These are phyloP conservation scores for Ploettnerulaceae sp. DNA, from an alignment of 2,329 filamentous ascomycete species.

Conservation along the genomic window DNA sequence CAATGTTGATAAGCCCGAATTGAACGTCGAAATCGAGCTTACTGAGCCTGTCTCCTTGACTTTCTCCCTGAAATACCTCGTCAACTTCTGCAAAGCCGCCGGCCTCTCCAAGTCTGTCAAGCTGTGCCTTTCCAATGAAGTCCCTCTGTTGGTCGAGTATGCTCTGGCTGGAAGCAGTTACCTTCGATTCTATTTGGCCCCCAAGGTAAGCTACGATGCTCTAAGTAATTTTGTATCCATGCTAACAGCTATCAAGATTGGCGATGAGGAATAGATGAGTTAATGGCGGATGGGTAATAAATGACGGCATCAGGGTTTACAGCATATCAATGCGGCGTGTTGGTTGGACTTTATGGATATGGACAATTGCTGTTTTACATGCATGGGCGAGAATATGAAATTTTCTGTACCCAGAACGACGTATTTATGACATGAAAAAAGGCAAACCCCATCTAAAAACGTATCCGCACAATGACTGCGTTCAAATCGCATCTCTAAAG, in stretches of 20 bases:
- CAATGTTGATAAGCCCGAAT: constrained; percentile 81
- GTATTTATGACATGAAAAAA: constrained; percentile 19
- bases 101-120: constrained; percentile 77
- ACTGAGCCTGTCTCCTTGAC: constrained; percentile 90
- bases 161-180: constrained; percentile 75
- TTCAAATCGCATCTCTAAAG: not conserved
- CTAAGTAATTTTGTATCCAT: not conserved
- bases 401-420: constrained; percentile 9
- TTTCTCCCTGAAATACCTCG: constrained; percentile 98
- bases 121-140: constrained; percentile 92
- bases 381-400: constrained; percentile 7
- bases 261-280: constrained; percentile 53
- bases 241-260: constrained; percentile 51
- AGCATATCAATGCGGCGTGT: constrained; percentile 32
- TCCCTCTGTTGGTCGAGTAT: constrained; percentile 94
- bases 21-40: constrained; percentile 84
- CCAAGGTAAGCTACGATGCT: constrained; percentile 61
- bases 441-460: constrained; percentile 7
- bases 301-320: constrained; percentile 26
- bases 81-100: constrained; percentile 99
- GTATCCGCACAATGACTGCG: constrained; percentile 4
- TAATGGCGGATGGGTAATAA: constrained; percentile 23
- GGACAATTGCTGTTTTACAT: constrained; percentile 10
- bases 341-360: constrained; percentile 33
- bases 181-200: constrained; percentile 94